These are phyloP conservation scores for Penicillium sp. DNA, from an alignment of 2,329 filamentous ascomycete genomes.

Conservation along the genomic window DNA sequence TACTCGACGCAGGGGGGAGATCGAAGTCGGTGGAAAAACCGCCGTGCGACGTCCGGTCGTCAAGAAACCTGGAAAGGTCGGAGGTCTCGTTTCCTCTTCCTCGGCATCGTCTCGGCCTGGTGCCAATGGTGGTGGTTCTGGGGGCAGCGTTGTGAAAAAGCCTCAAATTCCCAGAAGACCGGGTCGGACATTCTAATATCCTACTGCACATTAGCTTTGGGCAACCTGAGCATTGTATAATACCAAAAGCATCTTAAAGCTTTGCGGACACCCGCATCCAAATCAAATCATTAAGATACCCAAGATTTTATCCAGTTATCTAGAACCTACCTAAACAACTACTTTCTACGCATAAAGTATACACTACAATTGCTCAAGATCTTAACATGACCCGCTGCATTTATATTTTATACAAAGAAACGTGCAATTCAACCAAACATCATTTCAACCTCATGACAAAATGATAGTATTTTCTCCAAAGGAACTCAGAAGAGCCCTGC, in stretches of 20 bases:
- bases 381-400: slow-evolving; percentile 2
- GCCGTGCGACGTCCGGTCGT: slow-evolving; percentile 36
- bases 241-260: not conserved
- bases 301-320: not conserved
- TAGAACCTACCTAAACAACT: not conserved
- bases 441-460: not conserved
- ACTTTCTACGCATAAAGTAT: not conserved
- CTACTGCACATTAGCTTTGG: not conserved
- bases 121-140: slow-evolving; percentile 17
- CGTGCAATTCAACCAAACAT: not conserved
- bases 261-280: not conserved
- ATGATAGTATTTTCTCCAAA: not conserved
- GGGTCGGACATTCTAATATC: slow-evolving; percentile 32
- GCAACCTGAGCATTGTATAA: not conserved
- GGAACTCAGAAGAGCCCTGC: not conserved
- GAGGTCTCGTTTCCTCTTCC: slow-evolving; percentile 31
- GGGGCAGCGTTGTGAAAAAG: slow-evolving; percentile 42
- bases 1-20: slow-evolving; percentile 34
- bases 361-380: not conserved
- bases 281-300: not conserved
- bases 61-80: slow-evolving; percentile 27
- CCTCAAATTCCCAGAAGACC: slow-evolving; percentile 35
- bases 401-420: slow-evolving; percentile 12
- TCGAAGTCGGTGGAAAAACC: slow-evolving; percentile 34
- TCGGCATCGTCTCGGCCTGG: slow-evolving; percentile 25